Percentiles rank a stretch among this genome's conserved stretches.
phyloP scores from a whole-genome alignment of 768 basidiomycete genomes.

The Roridomyces roridus region DNA sequence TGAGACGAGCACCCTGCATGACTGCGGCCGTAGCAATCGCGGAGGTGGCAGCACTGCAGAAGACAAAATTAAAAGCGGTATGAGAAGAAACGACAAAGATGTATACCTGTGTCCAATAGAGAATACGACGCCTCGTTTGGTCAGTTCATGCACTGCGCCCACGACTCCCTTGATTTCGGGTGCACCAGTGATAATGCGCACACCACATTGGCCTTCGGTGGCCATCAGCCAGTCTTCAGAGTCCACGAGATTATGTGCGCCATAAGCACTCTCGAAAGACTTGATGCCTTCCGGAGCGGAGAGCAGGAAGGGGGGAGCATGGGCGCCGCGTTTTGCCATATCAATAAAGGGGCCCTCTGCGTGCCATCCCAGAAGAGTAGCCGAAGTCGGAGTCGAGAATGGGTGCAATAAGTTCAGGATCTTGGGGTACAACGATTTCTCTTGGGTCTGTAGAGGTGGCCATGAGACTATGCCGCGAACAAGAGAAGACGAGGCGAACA shows the following conservation, averaged over 20 bases:
- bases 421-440: constrained; percentile 74
- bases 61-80: background rate
- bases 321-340: constrained; percentile 82
- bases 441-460: constrained; percentile 69
- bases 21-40: constrained; percentile 76
- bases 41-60: constrained; percentile 75
- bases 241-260: constrained; percentile 65
- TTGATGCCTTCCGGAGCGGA: constrained; percentile 66
- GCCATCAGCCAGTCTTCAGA: constrained; percentile 73
- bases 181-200: constrained; percentile 85
- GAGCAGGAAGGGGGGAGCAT: constrained; percentile 70
- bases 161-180: constrained; percentile 88
- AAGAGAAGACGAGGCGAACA: constrained; percentile 44
- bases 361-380: constrained; percentile 87
- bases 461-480: constrained; percentile 2
- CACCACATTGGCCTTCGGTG: constrained; percentile 54
- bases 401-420: constrained; percentile 73
- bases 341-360: constrained; percentile 91
- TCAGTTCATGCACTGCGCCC: constrained; percentile 65
- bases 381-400: constrained; percentile 65
- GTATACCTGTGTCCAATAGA: constrained; percentile 89
- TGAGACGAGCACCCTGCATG: constrained; percentile 76
- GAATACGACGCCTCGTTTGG: constrained; percentile 71
- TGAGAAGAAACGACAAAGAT: background rate
- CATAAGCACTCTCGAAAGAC: constrained; percentile 79